Evolutionary conservation across 129 eudicot genomes (phyloP).

Genomic region (Centrapalus pauciflorus): DNA sequence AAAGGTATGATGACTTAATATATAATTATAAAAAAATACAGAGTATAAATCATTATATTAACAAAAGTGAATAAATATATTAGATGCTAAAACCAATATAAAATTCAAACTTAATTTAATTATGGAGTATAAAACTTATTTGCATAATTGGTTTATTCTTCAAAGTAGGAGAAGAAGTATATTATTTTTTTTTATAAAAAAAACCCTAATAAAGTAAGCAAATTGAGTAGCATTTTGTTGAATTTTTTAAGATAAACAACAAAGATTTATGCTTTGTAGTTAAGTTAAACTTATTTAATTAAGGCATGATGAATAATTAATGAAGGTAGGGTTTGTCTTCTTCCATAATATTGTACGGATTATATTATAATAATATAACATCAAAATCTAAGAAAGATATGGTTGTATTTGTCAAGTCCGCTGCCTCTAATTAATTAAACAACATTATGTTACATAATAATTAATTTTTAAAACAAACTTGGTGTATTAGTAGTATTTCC

Average conservation of each 20-base stretch:
- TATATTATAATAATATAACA: constrained; percentile 7
- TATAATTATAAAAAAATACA: too few relatives aligned
- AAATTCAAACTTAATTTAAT: not conserved
- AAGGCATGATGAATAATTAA: constrained; percentile 13
- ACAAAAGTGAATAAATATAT: too few relatives aligned
- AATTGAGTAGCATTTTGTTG: constrained; percentile 18
- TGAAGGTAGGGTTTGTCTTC: constrained; percentile 28
- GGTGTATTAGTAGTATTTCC: too few relatives aligned
- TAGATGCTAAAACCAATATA: too few relatives aligned
- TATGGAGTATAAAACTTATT: not conserved
- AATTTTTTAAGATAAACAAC: not conserved
- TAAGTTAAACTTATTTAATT: constrained; percentile 22
- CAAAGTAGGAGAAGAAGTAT: not conserved
- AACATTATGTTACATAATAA: constrained; percentile 21
- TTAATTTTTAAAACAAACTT: not conserved
- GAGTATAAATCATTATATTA: too few relatives aligned
- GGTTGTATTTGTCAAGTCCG: constrained; percentile 4
- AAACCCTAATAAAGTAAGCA: constrained; percentile 7
- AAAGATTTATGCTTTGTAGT: constrained; percentile 21
- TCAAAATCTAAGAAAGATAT: constrained; percentile 27
- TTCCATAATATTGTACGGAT: constrained; percentile 15
- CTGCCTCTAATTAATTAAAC: constrained; percentile 6
- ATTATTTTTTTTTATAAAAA: not conserved
- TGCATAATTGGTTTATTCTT: constrained; percentile 3
- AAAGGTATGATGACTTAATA: too few relatives aligned